A percentile compares a stretch with the other conserved stretches of the same genome.
These are phyloP conservation scores for Anisodus acutangulus DNA, from an alignment of 257 asterid genomes.

Conservation along the genomic window DNA sequence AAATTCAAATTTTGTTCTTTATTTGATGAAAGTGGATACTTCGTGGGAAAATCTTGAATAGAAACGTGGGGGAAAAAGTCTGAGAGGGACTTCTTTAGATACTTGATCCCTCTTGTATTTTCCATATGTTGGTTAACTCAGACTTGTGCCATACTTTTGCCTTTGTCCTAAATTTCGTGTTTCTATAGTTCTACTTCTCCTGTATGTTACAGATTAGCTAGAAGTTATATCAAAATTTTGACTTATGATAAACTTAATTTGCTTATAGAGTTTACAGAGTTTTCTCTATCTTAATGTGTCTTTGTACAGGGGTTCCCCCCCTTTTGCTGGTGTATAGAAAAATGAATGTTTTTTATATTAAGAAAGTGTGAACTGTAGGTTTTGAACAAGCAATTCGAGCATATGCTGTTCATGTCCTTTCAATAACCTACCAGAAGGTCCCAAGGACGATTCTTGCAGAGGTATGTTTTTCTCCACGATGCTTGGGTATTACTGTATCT, in stretches of 20 bases:
- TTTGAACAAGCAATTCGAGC: constrained; percentile 89
- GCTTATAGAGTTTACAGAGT: not conserved
- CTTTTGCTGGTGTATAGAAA: not conserved
- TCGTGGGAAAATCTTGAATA: not conserved
- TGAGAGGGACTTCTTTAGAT: not conserved
- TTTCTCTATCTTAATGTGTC: not conserved
- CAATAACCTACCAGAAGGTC: constrained; percentile 74
- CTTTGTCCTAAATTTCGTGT: not conserved
- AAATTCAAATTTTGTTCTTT: not conserved
- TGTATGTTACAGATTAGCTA: not conserved
- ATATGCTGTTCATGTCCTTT: constrained; percentile 79
- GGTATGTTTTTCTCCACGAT: constrained; percentile 53
- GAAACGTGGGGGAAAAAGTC: not conserved
- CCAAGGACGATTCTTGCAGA: constrained; percentile 81
- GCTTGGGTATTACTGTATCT: not conserved
- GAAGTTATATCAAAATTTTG: not conserved
- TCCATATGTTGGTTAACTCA: not conserved
- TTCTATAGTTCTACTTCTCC: not conserved
- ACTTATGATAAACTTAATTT: not conserved
- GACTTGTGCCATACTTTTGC: not conserved
- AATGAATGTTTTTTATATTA: constrained; percentile 19
- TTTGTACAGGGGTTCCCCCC: not conserved
- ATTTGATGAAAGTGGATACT: constrained; percentile 1
- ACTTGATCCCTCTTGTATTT: not conserved
- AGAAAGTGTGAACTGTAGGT: constrained; percentile 48